phyloP scores from a whole-genome alignment of 139 green algal genomes.

The Micromonas pusilla region DNA sequence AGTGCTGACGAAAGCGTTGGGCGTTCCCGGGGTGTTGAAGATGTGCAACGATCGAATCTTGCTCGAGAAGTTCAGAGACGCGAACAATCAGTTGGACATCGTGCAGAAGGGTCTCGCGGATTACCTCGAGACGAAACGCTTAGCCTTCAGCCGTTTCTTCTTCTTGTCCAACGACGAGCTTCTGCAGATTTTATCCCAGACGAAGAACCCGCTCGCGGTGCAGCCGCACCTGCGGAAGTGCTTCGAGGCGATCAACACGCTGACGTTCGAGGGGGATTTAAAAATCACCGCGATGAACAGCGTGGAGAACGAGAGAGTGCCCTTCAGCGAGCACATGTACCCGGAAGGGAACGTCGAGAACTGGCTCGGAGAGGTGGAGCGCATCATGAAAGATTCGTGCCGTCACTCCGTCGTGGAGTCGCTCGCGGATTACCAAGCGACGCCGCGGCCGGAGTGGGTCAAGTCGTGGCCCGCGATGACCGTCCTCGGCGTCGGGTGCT shows the following conservation, averaged over 20 bases:
- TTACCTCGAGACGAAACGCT: conserved; percentile 59
- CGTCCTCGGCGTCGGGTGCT: conserved; percentile 55
- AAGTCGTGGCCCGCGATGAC: conserved; percentile 71
- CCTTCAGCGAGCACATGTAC: conserved; percentile 42
- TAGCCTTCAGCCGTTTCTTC: conserved; percentile 58
- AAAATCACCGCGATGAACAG: conserved; percentile 68
- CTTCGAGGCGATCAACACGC: conserved; percentile 72
- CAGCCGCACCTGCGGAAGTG: conserved; percentile 70
- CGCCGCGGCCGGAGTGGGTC: conserved; percentile 58
- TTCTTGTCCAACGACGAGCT: conserved; percentile 53
- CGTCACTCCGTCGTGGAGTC: conserved; percentile 45
- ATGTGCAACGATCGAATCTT: conserved; percentile 36
- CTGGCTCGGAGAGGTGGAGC: conserved; percentile 71
- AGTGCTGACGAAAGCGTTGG: conserved; percentile 44
- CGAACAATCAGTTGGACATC: conserved; percentile 42
- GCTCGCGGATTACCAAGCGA: conserved; percentile 37
- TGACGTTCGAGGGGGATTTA: conserved; percentile 61
- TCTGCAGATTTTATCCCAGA: conserved; percentile 48
- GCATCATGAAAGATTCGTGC: conserved; percentile 57
- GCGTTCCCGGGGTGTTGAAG: conserved; percentile 29
- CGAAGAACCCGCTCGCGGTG: conserved; percentile 45
- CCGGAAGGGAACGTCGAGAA: conserved; percentile 65
- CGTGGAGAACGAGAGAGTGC: conserved; percentile 46
- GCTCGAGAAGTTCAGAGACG: conserved; percentile 35
- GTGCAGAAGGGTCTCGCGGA: conserved; percentile 47